phyloP scores from a whole-genome alignment of 148 eudicot genomes.

The Cornus florida region DNA sequence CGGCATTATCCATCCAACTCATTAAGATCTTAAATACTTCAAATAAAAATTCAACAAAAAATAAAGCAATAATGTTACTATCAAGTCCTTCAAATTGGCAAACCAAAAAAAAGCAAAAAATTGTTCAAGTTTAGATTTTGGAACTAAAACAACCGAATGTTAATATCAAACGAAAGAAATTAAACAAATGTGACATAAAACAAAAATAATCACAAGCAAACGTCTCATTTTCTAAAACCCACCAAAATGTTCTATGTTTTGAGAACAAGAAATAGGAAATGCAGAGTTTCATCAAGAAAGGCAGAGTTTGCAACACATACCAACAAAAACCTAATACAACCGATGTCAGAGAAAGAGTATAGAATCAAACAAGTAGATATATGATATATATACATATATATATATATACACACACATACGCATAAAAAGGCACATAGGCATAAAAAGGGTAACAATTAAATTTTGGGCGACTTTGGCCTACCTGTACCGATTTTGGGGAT shows the following conservation, averaged over 20 bases:
- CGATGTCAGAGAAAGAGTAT: neutral
- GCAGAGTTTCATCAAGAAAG: no score
- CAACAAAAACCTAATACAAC: neutral
- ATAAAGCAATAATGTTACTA: neutral
- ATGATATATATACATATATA: neutral
- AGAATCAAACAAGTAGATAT: neutral
- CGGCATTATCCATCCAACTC: conserved; percentile 21
- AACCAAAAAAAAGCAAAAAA: neutral
- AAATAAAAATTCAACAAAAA: neutral
- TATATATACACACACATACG: neutral
- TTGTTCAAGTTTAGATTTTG: neutral
- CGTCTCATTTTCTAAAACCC: neutral
- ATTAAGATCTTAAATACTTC: conserved; percentile 13
- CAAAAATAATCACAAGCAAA: neutral
- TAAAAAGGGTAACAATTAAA: neutral
- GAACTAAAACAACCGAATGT: neutral
- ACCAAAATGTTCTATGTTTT: neutral
- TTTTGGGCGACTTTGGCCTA: neutral
- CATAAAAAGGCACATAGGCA: no score
- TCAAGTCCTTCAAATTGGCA: neutral
- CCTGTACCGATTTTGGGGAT: conserved; percentile 22
- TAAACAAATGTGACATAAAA: neutral
- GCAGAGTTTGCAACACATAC: neutral
- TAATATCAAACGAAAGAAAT: neutral
- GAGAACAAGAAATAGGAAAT: neutral